Evolutionary conservation across 257 asterid species (phyloP).

Genomic region (Forsythia suspensa): DNA sequence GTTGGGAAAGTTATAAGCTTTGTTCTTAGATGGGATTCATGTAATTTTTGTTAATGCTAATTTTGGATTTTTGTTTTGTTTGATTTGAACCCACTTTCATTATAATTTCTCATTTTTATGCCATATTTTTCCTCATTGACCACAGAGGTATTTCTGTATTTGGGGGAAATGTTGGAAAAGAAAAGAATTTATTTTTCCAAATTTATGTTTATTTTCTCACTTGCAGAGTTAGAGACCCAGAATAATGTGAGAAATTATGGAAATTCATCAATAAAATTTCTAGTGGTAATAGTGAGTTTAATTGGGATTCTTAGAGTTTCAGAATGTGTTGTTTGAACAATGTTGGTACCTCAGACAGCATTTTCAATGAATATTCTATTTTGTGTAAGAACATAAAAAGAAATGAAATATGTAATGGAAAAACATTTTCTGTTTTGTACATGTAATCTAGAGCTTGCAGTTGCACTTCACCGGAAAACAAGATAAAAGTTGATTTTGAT

Average conservation of each 20-base stretch:
- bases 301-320: not conserved
- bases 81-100: not conserved
- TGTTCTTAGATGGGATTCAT: constrained; percentile 2
- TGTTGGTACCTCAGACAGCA: not conserved
- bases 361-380: too few relatives aligned
- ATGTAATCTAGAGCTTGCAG: not conserved
- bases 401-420: too few relatives aligned
- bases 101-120: not conserved
- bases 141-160: not conserved
- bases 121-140: not conserved
- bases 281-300: not conserved
- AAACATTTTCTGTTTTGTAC: not conserved
- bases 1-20: constrained; percentile 7
- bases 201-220: not conserved
- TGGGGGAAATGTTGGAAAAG: not conserved
- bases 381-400: not conserved
- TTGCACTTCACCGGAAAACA: not conserved
- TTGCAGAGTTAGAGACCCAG: not conserved
- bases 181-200: constrained; percentile 4
- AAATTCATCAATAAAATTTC: not conserved
- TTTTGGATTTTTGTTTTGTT: not conserved
- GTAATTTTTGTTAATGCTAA: not conserved
- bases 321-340: not conserved
- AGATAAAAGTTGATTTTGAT: not conserved
- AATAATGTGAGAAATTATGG: not conserved